phyloP scores from a whole-genome alignment of 805 yeast genomes.

The Pichia californica region DNA sequence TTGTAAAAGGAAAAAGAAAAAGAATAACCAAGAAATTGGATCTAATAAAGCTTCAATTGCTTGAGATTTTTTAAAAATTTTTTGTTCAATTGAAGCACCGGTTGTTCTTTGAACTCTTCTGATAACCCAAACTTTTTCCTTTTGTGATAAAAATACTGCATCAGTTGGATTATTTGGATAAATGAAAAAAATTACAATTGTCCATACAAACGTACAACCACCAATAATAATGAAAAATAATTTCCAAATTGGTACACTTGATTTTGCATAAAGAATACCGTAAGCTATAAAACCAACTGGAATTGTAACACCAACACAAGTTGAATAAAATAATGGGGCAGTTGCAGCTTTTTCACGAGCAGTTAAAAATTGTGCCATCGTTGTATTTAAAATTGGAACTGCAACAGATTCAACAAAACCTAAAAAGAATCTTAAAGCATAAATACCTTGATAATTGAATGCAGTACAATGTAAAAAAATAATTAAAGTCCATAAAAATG shows the following conservation, averaged over 20 bases:
- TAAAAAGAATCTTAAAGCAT: constrained; percentile 41
- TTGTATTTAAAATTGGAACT: constrained; percentile 38
- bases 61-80: constrained; percentile 41
- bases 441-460: constrained; percentile 38
- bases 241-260: constrained; percentile 40
- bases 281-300: constrained; percentile 38
- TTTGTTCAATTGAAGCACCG: constrained; percentile 38
- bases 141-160: constrained; percentile 39
- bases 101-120: constrained; percentile 35
- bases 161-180: constrained; percentile 55
- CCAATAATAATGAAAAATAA: constrained; percentile 52
- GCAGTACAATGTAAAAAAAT: constrained; percentile 43
- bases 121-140: constrained; percentile 48
- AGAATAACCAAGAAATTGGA: constrained; percentile 41
- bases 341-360: constrained; percentile 39
- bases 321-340: constrained; percentile 47
- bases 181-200: constrained; percentile 29
- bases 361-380: constrained; percentile 45
- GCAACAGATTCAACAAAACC: constrained; percentile 45
- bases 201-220: constrained; percentile 40
- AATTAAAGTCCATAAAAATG: constrained; percentile 39
- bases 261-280: constrained; percentile 28
- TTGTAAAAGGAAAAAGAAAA: constrained; percentile 35
- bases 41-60: constrained; percentile 45
- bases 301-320: constrained; percentile 41